These are phyloP conservation scores for Saccharomycopsis selenospora DNA, from an alignment of 805 yeast genomes.

Conservation along the genomic window DNA sequence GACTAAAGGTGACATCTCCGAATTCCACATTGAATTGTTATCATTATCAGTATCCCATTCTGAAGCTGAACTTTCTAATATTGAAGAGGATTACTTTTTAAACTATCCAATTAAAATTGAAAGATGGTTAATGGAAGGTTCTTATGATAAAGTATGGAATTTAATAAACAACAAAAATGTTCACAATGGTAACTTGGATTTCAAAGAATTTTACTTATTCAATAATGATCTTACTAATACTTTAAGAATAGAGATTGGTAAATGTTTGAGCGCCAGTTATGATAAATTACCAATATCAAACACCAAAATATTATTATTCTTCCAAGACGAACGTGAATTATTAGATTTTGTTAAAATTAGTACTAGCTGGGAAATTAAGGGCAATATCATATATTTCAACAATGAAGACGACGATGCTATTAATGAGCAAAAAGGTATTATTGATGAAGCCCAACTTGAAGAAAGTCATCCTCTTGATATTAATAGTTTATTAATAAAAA, in stretches of 20 bases:
- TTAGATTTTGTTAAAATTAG: constrained; percentile 40
- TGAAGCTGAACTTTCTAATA: constrained; percentile 31
- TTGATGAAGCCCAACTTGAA: constrained; percentile 46
- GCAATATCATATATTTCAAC: constrained; percentile 44
- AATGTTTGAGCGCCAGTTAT: constrained; percentile 76
- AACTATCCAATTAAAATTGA: constrained; percentile 85
- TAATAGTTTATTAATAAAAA: constrained; percentile 46
- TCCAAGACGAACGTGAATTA: constrained; percentile 49
- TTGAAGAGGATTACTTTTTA: constrained; percentile 64
- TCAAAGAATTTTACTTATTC: constrained; percentile 72
- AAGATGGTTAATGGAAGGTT: constrained; percentile 93
- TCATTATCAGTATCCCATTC: constrained; percentile 25
- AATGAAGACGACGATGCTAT: constrained; percentile 24
- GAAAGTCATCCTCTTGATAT: constrained; percentile 93
- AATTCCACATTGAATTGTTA: constrained; percentile 77
- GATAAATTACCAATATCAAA: constrained; percentile 69
- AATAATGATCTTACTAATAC: constrained; percentile 69
- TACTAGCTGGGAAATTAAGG: constrained; percentile 50
- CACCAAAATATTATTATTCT: constrained; percentile 72
- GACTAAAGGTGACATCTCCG: constrained; percentile 76
- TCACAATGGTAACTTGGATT: constrained; percentile 30
- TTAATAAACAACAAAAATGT: constrained; percentile 47
- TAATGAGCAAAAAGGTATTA: constrained; percentile 9
- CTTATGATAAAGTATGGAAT: constrained; percentile 86
- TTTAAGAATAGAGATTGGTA: constrained; percentile 78